Evolutionary conservation across 163 green algal species (phyloP).

Genomic region (Scenedesmus sp.): DNA sequence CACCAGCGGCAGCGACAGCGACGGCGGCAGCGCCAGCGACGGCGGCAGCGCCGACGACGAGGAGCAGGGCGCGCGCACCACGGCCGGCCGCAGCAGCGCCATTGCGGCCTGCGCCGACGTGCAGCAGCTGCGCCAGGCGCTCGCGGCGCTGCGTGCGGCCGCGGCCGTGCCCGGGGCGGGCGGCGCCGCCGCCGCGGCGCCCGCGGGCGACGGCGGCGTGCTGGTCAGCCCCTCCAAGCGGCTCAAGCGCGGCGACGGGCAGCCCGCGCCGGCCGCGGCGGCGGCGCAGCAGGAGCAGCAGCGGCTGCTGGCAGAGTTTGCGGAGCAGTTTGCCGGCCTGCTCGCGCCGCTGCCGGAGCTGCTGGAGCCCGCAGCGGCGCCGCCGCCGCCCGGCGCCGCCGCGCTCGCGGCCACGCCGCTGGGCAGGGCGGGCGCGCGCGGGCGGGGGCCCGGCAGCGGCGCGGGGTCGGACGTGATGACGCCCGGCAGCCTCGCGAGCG

Average conservation of each 20-base stretch:
- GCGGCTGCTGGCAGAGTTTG: constrained; percentile 2
- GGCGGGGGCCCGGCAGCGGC: not conserved
- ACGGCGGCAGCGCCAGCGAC: constrained; percentile 1
- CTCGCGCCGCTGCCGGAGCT: constrained; percentile 5
- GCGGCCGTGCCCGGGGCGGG: not conserved
- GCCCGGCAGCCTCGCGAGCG: no score
- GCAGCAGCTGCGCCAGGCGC: not conserved
- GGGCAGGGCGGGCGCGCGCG: not conserved
- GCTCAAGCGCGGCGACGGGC: constrained; percentile 1
- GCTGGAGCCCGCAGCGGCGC: not conserved
- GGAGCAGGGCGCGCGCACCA: not conserved
- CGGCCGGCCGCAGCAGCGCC: not conserved
- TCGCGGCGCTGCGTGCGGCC: not conserved
- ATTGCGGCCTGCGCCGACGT: not conserved
- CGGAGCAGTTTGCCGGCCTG: not conserved
- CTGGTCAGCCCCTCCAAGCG: constrained; percentile 1
- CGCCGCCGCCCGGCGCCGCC: not conserved
- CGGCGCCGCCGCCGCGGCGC: not conserved
- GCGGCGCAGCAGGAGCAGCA: constrained; percentile 22
- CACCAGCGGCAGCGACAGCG: not conserved
- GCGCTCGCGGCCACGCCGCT: not conserved
- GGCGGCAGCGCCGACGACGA: not conserved
- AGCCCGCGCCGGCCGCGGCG: not conserved
- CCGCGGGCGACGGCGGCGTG: not conserved
- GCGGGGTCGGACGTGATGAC: not conserved